Evolutionary conservation across 108 stramenopile species (phyloP), one percentile per base, ranked within the genome.

Genomic region (Nitzschia palea): DNA sequence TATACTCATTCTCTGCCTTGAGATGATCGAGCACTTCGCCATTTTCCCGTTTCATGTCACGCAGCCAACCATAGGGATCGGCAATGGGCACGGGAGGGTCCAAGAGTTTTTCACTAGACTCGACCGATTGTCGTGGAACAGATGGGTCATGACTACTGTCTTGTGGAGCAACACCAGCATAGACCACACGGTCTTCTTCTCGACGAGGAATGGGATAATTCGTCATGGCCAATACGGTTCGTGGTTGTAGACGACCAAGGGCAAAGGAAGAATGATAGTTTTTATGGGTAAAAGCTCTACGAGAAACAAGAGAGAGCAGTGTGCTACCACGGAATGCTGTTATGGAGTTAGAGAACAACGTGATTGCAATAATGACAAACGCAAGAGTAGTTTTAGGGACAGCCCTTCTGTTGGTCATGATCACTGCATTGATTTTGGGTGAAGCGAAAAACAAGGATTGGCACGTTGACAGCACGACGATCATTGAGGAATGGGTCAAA

Each of bases 41-140:
- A 28, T 89, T 82, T 22, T 76, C 79, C 15, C 97, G 85, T 22
- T 76, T 65, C 33, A 95, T 93, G 71, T 95, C 91, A 10, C 97
- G 83, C 67, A 98, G 74, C 97, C 97, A 97, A 22, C 89, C 95
- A 76, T 93, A 95, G 10, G 91, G 91, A 82, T 96, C 88, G 3
- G 77, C 65, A 22, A 93, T 58, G 17, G 67, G 26, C 9, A 76
- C 70, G 5, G 93, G 91, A 27, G 96, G 94, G 36, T 86, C 81
- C 57, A 97, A 71, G 33, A 94, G 82, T 10, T 73, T 44, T 44
- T 93, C 71, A 0, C 33, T 62, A 0, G 88, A 90, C 17, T 71
- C 80, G 25, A 72, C 71, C 22, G 85, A 82, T 55, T 93, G 91
- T 28, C 91, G 86, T 23, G 71, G 65, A 34, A 62, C 55, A n/a